phyloP scores from a whole-genome alignment of 129 eudicot genomes.

The Flaveria linearis region DNA sequence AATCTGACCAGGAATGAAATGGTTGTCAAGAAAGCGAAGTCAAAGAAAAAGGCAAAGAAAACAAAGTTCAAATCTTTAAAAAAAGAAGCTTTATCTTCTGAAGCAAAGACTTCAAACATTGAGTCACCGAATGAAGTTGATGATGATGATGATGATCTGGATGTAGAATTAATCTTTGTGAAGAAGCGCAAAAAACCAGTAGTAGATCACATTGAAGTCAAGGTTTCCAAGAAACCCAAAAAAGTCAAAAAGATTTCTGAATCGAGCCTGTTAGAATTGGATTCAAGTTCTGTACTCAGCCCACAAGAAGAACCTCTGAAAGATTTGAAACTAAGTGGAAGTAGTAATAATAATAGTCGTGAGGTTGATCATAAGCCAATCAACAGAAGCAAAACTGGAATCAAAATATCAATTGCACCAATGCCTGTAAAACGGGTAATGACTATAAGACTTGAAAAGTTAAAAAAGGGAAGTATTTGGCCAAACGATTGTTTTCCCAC shows the following conservation, averaged over 20 bases:
- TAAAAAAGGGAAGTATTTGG: slow-evolving; percentile 77
- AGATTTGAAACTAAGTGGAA: slow-evolving; percentile 43
- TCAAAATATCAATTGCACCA: slow-evolving; percentile 63
- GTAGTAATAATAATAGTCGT: slow-evolving; percentile 41
- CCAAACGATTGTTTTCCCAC: slow-evolving; percentile 67
- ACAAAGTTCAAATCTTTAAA: slow-evolving; percentile 89
- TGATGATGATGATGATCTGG: slow-evolving; percentile 23
- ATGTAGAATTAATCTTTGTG: slow-evolving; percentile 40
- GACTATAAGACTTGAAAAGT: slow-evolving; percentile 74
- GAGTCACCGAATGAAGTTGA: slow-evolving; percentile 56
- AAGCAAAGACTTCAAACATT: slow-evolving; percentile 39
- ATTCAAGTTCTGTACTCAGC: slow-evolving; percentile 41
- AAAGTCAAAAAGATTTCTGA: slow-evolving; percentile 64
- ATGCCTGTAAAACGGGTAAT: slow-evolving; percentile 74
- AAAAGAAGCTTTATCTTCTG: slow-evolving; percentile 66
- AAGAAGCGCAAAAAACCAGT: slow-evolving; percentile 66
- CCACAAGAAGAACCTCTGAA: slow-evolving; percentile 55
- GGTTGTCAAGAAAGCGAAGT: slow-evolving; percentile 52
- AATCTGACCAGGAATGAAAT: slow-evolving; percentile 54
- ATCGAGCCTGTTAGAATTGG: slow-evolving; percentile 22
- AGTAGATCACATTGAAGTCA: slow-evolving; percentile 43
- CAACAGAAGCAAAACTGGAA: slow-evolving; percentile 64
- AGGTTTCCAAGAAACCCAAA: slow-evolving; percentile 56
- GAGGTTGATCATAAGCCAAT: slow-evolving; percentile 65
- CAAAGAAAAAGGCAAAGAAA: slow-evolving; percentile 88